Percentiles rank a stretch among this genome's conserved stretches.
These are phyloP conservation scores for Circinella umbellata DNA, from an alignment of 371 early-diverging fungal species.

Conservation along the genomic window DNA sequence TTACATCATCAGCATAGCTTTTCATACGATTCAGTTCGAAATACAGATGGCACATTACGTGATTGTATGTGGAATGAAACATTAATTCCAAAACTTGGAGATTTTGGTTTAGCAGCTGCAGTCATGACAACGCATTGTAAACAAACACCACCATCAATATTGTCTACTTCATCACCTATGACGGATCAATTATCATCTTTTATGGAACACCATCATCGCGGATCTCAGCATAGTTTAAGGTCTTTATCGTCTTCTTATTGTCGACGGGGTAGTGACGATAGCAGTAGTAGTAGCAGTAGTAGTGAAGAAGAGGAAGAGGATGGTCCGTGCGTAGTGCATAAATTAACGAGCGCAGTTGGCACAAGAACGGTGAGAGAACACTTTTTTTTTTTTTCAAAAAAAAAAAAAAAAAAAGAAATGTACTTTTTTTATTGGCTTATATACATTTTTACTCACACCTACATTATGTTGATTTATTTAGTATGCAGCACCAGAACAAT, in stretches of 20 bases:
- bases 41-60: conserved; percentile 16
- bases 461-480: conserved; percentile 13
- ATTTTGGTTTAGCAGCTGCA: conserved; percentile 85
- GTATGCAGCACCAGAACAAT: conserved; percentile 96
- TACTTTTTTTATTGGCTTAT: background rate
- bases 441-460: background rate
- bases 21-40: conserved; percentile 18
- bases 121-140: conserved; percentile 12
- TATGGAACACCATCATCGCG: background rate
- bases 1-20: conserved; percentile 17
- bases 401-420: background rate
- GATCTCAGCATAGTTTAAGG: conserved; percentile 6
- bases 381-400: background rate
- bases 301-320: background rate
- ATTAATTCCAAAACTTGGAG: conserved; percentile 81
- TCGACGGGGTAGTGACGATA: conserved; percentile 12
- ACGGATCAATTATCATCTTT: conserved; percentile 4
- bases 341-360: conserved; percentile 66
- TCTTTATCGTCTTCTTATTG: conserved; percentile 10
- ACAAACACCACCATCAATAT: background rate
- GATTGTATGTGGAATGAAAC: conserved; percentile 45
- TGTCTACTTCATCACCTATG: background rate
- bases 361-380: conserved; percentile 65
- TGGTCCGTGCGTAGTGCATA: conserved; percentile 19
- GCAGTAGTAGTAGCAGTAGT: conserved; percentile 9